Evolutionary conservation across 768 basidiomycete species (phyloP).

Genomic region (Mycena venus): DNA sequence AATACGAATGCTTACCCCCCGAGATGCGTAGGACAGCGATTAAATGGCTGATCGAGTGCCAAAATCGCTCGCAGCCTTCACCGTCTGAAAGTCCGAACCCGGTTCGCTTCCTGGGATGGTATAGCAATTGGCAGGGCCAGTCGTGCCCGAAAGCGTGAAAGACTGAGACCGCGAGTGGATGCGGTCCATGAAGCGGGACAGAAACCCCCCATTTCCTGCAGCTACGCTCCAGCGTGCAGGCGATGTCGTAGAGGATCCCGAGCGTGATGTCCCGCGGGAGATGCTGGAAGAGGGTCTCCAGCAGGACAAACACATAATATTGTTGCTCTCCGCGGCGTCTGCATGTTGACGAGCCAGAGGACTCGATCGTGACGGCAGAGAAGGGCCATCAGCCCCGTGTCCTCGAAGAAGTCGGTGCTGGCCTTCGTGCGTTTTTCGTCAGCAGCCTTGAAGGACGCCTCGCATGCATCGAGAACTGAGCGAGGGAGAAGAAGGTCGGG

Average conservation of each 20-base stretch:
- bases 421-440: too few species aligned
- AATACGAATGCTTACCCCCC: background rate
- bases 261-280: background rate
- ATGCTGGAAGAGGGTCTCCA: background rate
- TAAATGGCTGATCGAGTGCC: too few species aligned
- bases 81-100: too few species aligned
- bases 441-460: too few species aligned
- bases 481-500: too few species aligned
- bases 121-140: too few species aligned
- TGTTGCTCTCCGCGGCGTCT: background rate
- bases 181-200: background rate
- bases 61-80: too few species aligned
- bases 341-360: background rate
- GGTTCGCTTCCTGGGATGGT: too few species aligned
- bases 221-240: too few species aligned
- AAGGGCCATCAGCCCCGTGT: background rate
- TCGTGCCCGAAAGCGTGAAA: too few species aligned
- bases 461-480: too few species aligned
- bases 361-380: background rate
- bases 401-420: background rate
- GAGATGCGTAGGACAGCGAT: background rate
- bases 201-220: background rate
- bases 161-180: background rate
- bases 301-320: background rate
- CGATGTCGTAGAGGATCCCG: background rate